Evolutionary conservation across 1,284 basidiomycete species (phyloP).

Genomic region (Cryptococcus maquisensis): DNA sequence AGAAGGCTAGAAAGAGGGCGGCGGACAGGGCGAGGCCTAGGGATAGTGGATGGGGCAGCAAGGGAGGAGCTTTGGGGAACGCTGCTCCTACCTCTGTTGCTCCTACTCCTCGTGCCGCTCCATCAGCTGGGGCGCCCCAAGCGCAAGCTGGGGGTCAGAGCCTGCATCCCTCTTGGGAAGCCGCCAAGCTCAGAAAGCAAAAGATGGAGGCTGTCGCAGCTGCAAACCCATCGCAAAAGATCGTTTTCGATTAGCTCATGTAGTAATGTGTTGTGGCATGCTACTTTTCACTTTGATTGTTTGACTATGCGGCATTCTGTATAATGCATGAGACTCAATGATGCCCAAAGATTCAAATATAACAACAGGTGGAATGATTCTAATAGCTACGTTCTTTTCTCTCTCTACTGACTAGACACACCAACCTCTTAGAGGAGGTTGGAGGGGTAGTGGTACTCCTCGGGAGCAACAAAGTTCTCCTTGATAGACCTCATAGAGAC

Average conservation of each 20-base stretch:
- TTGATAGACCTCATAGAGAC: conserved; percentile 89
- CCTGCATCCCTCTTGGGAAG: conserved; percentile 90
- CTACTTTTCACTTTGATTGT: background rate
- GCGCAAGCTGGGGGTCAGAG: conserved; percentile 44
- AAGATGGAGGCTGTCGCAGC: conserved; percentile 38
- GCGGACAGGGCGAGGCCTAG: conserved; percentile 14
- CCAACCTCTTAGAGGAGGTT: conserved; percentile 60
- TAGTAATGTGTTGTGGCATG: background rate
- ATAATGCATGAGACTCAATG: conserved; percentile 6
- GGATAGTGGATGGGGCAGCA: conserved; percentile 15
- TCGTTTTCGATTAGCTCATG: conserved; percentile 50
- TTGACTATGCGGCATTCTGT: background rate
- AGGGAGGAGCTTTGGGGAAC: conserved; percentile 13
- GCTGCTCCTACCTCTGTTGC: conserved; percentile 7
- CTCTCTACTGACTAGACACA: background rate
- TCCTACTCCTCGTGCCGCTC: background rate
- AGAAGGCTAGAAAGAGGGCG: conserved; percentile 7
- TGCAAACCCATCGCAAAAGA: conserved; percentile 52
- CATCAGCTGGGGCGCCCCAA: background rate
- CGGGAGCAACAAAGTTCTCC: conserved; percentile 82
- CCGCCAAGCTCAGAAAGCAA: conserved; percentile 73
- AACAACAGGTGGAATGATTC: background rate
- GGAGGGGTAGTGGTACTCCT: conserved; percentile 75
- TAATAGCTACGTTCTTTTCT: background rate
- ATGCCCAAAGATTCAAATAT: background rate